Percentiles rank a stretch among this genome's conserved stretches.
Conservation (phyloP, 2,329 filamentous ascomycete genomes). For the Sarocladium strictum region DNA sequence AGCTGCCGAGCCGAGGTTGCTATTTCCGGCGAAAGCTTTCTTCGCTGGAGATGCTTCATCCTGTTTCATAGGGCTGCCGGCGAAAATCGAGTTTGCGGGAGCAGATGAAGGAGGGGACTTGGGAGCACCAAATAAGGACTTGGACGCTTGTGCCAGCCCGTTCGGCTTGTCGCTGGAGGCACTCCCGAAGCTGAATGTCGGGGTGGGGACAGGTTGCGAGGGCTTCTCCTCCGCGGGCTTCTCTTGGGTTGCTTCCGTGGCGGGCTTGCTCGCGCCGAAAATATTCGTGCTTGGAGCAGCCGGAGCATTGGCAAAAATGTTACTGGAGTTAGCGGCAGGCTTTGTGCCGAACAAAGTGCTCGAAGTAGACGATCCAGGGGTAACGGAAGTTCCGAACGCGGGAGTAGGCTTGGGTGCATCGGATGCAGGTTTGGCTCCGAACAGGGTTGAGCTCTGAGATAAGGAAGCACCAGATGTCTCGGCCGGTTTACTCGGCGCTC, state of each 20-base stretch:
- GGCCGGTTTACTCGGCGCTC: conserved; percentile 24
- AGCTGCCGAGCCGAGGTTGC: conserved; percentile 17
- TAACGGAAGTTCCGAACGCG: conserved; percentile 12
- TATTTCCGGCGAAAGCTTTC: conserved; percentile 24
- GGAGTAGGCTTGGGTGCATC: conserved; percentile 21
- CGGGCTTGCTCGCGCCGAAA: conserved; percentile 22
- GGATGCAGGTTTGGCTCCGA: conserved; percentile 26
- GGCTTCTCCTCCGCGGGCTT: neutral
- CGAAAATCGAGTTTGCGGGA: conserved; percentile 27
- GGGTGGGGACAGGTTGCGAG: conserved; percentile 16
- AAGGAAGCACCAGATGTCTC: conserved; percentile 19
- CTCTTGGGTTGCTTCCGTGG: conserved; percentile 17
- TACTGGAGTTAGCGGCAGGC: conserved; percentile 18
- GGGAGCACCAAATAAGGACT: conserved; percentile 32
- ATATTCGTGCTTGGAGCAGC: conserved; percentile 10
- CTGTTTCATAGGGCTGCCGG: conserved; percentile 38
- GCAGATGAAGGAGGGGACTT: conserved; percentile 26
- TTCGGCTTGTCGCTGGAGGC: conserved; percentile 22
- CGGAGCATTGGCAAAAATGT: conserved; percentile 25
- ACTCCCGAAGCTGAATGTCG: conserved; percentile 29
- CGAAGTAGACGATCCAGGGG: neutral
- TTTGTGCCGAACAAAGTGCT: conserved; percentile 19
- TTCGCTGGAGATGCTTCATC: conserved; percentile 33
- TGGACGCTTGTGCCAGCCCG: conserved; percentile 21
- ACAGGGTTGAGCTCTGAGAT: conserved; percentile 26